Conservation (phyloP, 768 basidiomycete genomes). For the Clitopilus passeckerianus region DNA sequence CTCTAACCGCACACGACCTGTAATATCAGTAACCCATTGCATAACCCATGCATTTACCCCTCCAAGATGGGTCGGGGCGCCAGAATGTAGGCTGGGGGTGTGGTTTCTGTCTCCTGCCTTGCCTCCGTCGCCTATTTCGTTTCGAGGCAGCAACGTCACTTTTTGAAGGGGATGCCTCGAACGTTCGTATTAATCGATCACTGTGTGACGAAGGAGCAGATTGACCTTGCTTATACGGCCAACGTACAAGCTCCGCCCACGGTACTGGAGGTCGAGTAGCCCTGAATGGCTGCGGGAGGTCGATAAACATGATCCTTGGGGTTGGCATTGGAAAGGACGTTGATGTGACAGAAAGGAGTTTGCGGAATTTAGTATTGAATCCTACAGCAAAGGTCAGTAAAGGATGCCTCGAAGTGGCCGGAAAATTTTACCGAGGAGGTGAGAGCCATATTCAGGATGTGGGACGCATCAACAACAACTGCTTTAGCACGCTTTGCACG, state of each 20-base stretch:
- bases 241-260: conserved; percentile 16
- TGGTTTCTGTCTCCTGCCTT: conserved; percentile 14
- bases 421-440: background rate
- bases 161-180: background rate
- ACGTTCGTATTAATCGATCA: conserved; percentile 9
- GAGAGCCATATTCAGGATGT: conserved; percentile 9
- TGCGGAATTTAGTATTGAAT: background rate
- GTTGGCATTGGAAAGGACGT: background rate
- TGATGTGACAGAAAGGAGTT: conserved; percentile 1
- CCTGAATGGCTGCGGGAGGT: conserved; percentile 23
- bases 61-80: conserved; percentile 28
- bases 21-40: conserved; percentile 34
- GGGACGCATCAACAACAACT: conserved; percentile 32
- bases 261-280: conserved; percentile 38
- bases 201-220: conserved; percentile 2
- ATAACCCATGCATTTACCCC: conserved; percentile 37
- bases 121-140: conserved; percentile 8
- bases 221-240: conserved; percentile 25
- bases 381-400: background rate
- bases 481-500: conserved; percentile 33
- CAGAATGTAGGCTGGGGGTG: conserved; percentile 34
- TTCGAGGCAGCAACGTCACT: background rate
- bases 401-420: background rate
- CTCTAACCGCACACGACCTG: too few species aligned
- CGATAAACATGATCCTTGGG: conserved; percentile 24